Base-by-base conservation (phyloP, 106 monocot genomes). In the Apostasia ramifera region DNA sequence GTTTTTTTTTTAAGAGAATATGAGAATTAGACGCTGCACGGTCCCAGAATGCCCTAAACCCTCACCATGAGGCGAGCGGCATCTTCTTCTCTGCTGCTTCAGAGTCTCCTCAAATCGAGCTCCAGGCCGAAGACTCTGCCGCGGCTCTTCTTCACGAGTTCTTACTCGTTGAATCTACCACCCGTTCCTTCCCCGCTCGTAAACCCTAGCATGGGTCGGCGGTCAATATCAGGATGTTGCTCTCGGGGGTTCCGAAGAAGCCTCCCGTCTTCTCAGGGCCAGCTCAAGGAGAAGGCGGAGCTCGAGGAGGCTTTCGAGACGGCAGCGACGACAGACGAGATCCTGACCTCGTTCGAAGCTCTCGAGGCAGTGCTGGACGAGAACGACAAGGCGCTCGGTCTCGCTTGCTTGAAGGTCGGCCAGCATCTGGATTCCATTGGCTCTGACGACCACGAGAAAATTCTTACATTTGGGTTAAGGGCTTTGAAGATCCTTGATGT, bases 401-500 rank as follows among this genome's bases (percentile, higher is more conserved):
- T 94, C 40, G 94, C 94, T n/a, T 94, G 86, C 72, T 46, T 94
- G 53, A 90, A 90, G 72, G 82, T 90, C 5, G 90, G 82, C 8
- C 86, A 87, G 70, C 86, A 86, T 44, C 77, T 93, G 48, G 86
- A 89, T 6, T 53, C 89, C 40, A 64, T 67, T 5, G 80, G 65
- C 57, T 68, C 57, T 47, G 76, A 76, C 0, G 81, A 87, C n/a
- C 71, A 50, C 10, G 78, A 78, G 8, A 71, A 69, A 55, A 79
- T 77, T 55, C 76, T 94, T 8, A 15, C 1, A 3, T 87, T 87
- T 15, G 82, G 78, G 1, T 66, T 79, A 55, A 70, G 90, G 47
- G 82, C 89, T 10, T 66, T 94, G 4, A 56, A 58, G 11, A 85
- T 90, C 64, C 82, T 94, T 26, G 78, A 87, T 38, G 11, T 15